These are phyloP conservation scores for Fusarium nematophilum DNA, from an alignment of 2,329 filamentous ascomycete species.

Conservation along the genomic window DNA sequence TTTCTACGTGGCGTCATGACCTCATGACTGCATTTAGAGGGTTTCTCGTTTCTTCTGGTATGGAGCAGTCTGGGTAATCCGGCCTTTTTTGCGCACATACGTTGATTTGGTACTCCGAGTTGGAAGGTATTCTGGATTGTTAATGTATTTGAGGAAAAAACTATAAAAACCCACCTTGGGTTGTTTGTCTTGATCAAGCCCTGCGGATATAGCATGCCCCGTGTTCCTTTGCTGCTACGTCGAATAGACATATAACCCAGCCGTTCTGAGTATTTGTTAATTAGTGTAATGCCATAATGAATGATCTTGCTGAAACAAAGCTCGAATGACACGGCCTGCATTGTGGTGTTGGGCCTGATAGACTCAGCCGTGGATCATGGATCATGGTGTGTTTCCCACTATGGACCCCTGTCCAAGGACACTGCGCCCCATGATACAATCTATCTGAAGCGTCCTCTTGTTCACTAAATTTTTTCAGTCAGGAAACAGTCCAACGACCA, in stretches of 20 bases:
- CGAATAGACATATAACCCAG: constrained; percentile 46
- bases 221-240: constrained; percentile 42
- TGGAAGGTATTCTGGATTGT: constrained; percentile 46
- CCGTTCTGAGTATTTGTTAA: constrained; percentile 1
- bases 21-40: constrained; percentile 48
- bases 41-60: constrained; percentile 42
- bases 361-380: too few relatives aligned
- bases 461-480: neutral
- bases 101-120: constrained; percentile 43
- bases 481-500: neutral
- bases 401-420: too few relatives aligned
- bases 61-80: constrained; percentile 41
- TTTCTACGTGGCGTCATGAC: constrained; percentile 44
- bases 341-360: neutral
- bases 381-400: too few relatives aligned
- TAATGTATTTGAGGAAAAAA: constrained; percentile 47
- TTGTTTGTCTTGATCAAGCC: constrained; percentile 43
- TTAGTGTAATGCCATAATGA: constrained; percentile 33
- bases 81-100: constrained; percentile 46
- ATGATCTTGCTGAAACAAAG: neutral
- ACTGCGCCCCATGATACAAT: too few relatives aligned
- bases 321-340: neutral
- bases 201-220: constrained; percentile 41
- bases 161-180: constrained; percentile 43
- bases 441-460: neutral